Evolutionary conservation across 352 stramenopile species (phyloP), one percentile per base, ranked within the genome.

Genomic region (Pythium myriotylum): DNA sequence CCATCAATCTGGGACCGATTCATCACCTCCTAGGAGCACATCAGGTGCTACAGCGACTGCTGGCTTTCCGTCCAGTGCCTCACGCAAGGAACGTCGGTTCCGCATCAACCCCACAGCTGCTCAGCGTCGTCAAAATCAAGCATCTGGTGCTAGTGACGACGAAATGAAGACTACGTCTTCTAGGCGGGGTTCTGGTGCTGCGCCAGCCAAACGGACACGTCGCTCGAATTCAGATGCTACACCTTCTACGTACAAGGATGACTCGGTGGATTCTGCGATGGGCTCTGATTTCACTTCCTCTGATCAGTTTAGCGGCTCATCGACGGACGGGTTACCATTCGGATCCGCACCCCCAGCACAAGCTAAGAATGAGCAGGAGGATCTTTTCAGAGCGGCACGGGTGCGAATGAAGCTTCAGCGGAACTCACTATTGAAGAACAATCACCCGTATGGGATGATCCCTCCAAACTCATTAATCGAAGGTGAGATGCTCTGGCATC

Each of bases 381-480:
- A 93, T 51, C 46, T 93, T 1, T 91, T 93, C 62, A 79, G 84
- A 9, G 81, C 79, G 0, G 84, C 84, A 1, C 80, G 84, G 14
- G 80, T 90, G 10, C 81, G 81, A 12, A 93, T 93, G 81, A 93
- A 91, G 62, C 56, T 93, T 13, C 81, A 90, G 24, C 78, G 84
- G 22, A 84, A 73, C 29, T 70, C 67, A 8, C 84, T 86, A 35
- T 37, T 62, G 46, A 63, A 61, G 13, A 20, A 24, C 22, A 53
- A 3, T 24, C 79, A 77, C 32, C 49, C 65, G 14, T 79, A 69
- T 54, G 72, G 47, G 2, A 54, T 59, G 54, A 76, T 60, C 46
- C 62, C 59, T 22, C 60, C 49, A 19, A 72, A 62, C 60, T 72
- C 59, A 13, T 53, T 79, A 12, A 70, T 91, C 8, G 80, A 91